Percentiles rank a stretch among this genome's conserved stretches.
phyloP scores from a whole-genome alignment of 106 monocot species.

The Platanthera zijinensis region DNA sequence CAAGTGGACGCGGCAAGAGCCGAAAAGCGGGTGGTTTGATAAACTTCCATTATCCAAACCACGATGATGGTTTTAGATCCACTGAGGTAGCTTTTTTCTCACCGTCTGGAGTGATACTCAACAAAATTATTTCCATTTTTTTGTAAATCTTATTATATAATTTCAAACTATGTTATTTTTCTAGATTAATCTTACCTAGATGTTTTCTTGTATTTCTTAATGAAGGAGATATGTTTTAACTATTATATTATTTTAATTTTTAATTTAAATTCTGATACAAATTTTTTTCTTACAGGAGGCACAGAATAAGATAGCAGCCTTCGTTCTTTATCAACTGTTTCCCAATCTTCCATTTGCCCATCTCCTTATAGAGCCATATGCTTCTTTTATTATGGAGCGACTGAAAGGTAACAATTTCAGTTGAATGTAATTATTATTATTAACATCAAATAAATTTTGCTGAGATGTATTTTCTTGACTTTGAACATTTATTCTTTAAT shows the following conservation, averaged over 20 bases:
- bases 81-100: constrained; percentile 51
- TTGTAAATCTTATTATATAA: background rate
- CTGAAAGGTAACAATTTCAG: constrained; percentile 34
- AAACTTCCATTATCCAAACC: constrained; percentile 59
- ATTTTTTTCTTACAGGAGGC: constrained; percentile 45
- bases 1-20: constrained; percentile 83
- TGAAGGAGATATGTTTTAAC: background rate
- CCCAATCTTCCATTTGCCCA: constrained; percentile 61
- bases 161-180: background rate
- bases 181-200: background rate
- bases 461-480: background rate
- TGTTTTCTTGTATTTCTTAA: background rate
- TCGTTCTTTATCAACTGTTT: constrained; percentile 76
- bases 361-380: constrained; percentile 65
- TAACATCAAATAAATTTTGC: background rate
- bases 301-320: constrained; percentile 78
- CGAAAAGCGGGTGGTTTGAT: constrained; percentile 86
- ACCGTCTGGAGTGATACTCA: background rate
- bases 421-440: background rate
- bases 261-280: background rate
- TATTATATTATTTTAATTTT: background rate
- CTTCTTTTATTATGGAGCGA: constrained; percentile 60
- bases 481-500: background rate
- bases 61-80: constrained; percentile 40
- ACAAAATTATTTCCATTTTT: background rate